A percentile compares a stretch with the other conserved stretches of the same genome.
Evolutionary conservation across 306 rosid genomes (phyloP).

Genomic region (Cucurbita pepo): DNA sequence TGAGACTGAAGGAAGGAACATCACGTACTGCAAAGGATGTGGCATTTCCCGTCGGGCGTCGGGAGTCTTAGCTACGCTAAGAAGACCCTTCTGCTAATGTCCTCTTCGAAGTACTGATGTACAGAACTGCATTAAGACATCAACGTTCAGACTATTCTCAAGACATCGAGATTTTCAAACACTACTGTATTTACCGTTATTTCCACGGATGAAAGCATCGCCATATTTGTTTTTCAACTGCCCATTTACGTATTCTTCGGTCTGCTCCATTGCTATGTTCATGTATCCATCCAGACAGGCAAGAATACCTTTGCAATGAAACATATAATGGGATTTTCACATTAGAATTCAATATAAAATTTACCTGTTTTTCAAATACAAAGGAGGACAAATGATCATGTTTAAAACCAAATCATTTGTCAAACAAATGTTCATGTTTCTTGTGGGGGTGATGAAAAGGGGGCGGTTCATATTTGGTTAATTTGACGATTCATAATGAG

Average conservation of each 20-base stretch:
- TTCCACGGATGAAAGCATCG: constrained; percentile 90
- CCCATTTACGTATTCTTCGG: constrained; percentile 90
- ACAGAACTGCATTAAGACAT: constrained; percentile 51
- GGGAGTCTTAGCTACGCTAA: background rate
- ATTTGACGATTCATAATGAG: background rate
- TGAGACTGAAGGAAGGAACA: background rate
- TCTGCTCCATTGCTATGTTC: constrained; percentile 99
- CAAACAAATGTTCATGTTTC: background rate
- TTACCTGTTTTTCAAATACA: background rate
- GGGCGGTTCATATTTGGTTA: background rate
- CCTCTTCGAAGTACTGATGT: constrained; percentile 90
- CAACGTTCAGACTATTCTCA: background rate
- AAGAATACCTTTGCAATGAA: constrained; percentile 52
- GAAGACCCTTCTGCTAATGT: constrained; percentile 76
- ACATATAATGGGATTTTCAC: background rate
- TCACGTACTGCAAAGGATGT: background rate
- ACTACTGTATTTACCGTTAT: constrained; percentile 36
- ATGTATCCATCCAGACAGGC: constrained; percentile 97
- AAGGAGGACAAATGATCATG: background rate
- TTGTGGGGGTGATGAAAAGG: background rate
- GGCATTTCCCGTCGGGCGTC: background rate
- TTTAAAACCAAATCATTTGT: background rate
- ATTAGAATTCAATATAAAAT: background rate
- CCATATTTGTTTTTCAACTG: constrained; percentile 93
- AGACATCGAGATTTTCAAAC: background rate